Conservation (phyloP, 495 filamentous ascomycete genomes). For the Aspergillus campestris region DNA sequence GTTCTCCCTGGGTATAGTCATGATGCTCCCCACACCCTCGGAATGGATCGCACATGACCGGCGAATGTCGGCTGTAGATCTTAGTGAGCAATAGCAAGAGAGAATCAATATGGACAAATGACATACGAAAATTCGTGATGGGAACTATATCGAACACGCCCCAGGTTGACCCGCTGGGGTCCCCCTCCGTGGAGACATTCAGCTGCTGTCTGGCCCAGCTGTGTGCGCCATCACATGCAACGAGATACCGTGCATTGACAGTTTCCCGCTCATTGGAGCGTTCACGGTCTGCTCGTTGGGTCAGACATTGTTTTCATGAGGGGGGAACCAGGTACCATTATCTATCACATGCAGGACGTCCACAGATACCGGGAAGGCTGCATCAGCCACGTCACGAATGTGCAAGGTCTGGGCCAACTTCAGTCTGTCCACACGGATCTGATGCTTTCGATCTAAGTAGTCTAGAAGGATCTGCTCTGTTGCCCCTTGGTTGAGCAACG, state of each 20-base stretch:
- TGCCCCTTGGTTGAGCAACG: slow-evolving; percentile 11
- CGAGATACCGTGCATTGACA: slow-evolving; percentile 19
- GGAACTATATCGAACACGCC: slow-evolving; percentile 19
- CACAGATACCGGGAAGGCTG: slow-evolving; percentile 6
- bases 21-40: slow-evolving; percentile 8
- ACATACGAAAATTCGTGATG: slow-evolving; percentile 15
- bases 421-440: slow-evolving; percentile 2
- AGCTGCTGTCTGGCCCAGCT: slow-evolving; percentile 17
- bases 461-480: slow-evolving; percentile 11
- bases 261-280: slow-evolving; percentile 4
- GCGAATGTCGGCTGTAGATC: slow-evolving; percentile 4
- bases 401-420: not conserved
- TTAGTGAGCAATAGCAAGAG: not conserved
- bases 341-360: not conserved
- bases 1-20: slow-evolving; percentile 14
- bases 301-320: not conserved
- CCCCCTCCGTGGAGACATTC: slow-evolving; percentile 3
- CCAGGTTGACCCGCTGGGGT: slow-evolving; percentile 8
- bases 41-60: slow-evolving; percentile 10
- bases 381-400: not conserved
- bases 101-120: not conserved
- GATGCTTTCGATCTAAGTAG: slow-evolving; percentile 1
- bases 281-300: not conserved
- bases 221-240: slow-evolving; percentile 20
- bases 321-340: not conserved